Base-by-base conservation (phyloP, 179 eudicot species). In the Patellifolia procumbens region DNA sequence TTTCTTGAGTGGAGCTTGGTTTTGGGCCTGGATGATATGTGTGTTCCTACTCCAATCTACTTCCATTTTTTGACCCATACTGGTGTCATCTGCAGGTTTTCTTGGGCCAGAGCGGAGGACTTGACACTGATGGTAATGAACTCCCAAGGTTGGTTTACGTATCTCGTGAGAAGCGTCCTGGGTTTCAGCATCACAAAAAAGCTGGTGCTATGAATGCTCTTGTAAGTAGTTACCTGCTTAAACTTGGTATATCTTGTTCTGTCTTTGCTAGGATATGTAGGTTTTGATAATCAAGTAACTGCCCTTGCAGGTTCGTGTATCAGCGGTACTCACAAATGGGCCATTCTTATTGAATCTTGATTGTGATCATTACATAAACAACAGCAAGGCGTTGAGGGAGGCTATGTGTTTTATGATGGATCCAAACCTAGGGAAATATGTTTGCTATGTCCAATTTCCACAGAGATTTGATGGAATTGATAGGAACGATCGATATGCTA, bases 131-230 rank as follows among this genome's bases (percentile, higher is more conserved):
- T 75, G 92, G 94, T 31, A 88, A 88, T 74, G 94, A 88, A 75
- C 87, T 90, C 76, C 94, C 94, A 52, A 89, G 89, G 26, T 70
- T 90, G 81, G 91, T 90, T 35, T 90, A 88, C 71, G 93, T 89
- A 42, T 90, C 91, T 76, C 87, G 91, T 74, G 91, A 88, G 75
- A 90, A 90, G 59, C 87, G 90, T n/a, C 88, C 89, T 68, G 94
- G 94, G 37, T 90, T 88, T 87, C 86, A 88, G 45, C 92, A 90
- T 82, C 94, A 90, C 84, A 88, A 90, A 82, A 90, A 90, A 69
- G 91, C 91, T 73, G 94, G 94, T 79, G 94, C 94, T 39, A 90
- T 90, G 94, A 90, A 90, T 87, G 87, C 94, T 79, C 83, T 90
- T 74, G 94, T 89, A 83, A 55, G 87, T 70, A 48, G 62, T 55